phyloP scores from a whole-genome alignment of 139 green algal species.

The Picochlorum sp. region DNA sequence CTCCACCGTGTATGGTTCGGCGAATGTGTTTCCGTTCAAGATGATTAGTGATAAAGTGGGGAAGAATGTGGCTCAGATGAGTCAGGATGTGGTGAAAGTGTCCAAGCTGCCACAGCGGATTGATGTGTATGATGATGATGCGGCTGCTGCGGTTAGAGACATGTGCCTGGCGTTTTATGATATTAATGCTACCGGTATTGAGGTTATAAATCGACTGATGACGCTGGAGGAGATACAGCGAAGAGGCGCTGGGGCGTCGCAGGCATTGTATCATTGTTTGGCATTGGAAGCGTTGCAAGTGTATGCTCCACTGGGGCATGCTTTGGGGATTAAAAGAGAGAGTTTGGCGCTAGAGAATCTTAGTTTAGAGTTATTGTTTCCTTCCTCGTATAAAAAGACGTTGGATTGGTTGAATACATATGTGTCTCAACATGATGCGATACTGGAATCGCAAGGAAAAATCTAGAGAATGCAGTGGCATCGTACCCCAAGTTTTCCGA shows the following conservation, averaged over 20 bases:
- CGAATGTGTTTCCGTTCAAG: slow-evolving; percentile 9
- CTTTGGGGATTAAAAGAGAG: slow-evolving; percentile 52
- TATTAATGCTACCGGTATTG: slow-evolving; percentile 63
- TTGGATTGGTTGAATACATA: slow-evolving; percentile 54
- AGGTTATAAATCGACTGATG: slow-evolving; percentile 68
- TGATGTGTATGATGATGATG: slow-evolving; percentile 73
- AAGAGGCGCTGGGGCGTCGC: neutral
- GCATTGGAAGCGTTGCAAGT: slow-evolving; percentile 77
- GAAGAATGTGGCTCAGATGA: slow-evolving; percentile 29
- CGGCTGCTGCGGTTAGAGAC: slow-evolving; percentile 66
- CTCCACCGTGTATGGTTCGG: slow-evolving; percentile 44
- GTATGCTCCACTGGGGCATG: slow-evolving; percentile 76
- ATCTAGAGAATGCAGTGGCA: slow-evolving; percentile 49
- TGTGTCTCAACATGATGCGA: slow-evolving; percentile 29
- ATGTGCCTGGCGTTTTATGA: slow-evolving; percentile 83
- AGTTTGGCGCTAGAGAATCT: slow-evolving; percentile 58
- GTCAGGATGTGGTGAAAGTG: slow-evolving; percentile 61
- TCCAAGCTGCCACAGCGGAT: slow-evolving; percentile 48
- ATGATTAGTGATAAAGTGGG: slow-evolving; percentile 58
- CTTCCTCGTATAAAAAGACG: slow-evolving; percentile 60
- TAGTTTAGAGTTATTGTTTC: slow-evolving; percentile 80
- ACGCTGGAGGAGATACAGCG: neutral
- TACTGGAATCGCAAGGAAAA: slow-evolving; percentile 40
- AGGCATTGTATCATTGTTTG: slow-evolving; percentile 11
- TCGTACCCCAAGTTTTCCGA: slow-evolving; percentile 37